Evolutionary conservation across 768 basidiomycete genomes (phyloP).

Genomic region (Leccinum pellstonianum): DNA sequence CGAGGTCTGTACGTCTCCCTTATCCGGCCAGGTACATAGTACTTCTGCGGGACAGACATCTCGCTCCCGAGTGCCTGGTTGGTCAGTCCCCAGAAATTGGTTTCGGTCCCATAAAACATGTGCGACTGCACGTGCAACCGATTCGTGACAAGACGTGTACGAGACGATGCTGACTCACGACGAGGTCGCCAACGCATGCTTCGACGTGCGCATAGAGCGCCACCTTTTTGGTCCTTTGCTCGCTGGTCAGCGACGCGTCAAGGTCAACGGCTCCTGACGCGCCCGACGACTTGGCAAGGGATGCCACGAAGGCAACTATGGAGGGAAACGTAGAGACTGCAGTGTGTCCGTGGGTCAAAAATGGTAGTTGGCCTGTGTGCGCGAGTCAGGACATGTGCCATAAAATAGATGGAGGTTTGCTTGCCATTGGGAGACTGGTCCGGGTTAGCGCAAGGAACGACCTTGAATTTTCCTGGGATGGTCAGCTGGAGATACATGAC

Average conservation of each 20-base stretch:
- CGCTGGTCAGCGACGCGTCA: slow-evolving; percentile 45
- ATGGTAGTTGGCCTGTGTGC: slow-evolving; percentile 66
- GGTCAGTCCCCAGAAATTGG: slow-evolving; percentile 62
- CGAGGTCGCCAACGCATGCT: slow-evolving; percentile 63
- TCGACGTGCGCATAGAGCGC: slow-evolving; percentile 71
- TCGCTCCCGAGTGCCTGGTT: slow-evolving; percentile 53
- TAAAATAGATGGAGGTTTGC: slow-evolving; percentile 21
- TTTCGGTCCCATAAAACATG: slow-evolving; percentile 56
- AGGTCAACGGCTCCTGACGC: slow-evolving; percentile 40
- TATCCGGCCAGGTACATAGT: slow-evolving; percentile 68
- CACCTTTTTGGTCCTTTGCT: slow-evolving; percentile 50
- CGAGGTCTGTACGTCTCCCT: slow-evolving; percentile 55
- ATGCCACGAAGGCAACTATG: slow-evolving; percentile 64
- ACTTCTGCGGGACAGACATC: slow-evolving; percentile 67
- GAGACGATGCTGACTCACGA: slow-evolving; percentile 46
- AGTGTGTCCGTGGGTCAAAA: slow-evolving; percentile 57
- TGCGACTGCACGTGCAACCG: slow-evolving; percentile 47
- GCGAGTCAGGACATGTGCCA: slow-evolving; percentile 1
- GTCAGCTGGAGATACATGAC: slow-evolving; percentile 66
- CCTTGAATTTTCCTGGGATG: slow-evolving; percentile 63
- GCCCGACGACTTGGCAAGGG: slow-evolving; percentile 38
- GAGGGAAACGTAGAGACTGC: slow-evolving; percentile 51
- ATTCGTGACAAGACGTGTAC: slow-evolving; percentile 3
- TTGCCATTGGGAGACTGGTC: slow-evolving; percentile 73
- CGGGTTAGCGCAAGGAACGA: slow-evolving; percentile 63